Evolutionary conservation across 306 rosid genomes (phyloP), one percentile per base, ranked within the genome.

Genomic region (Neltuma alba): DNA sequence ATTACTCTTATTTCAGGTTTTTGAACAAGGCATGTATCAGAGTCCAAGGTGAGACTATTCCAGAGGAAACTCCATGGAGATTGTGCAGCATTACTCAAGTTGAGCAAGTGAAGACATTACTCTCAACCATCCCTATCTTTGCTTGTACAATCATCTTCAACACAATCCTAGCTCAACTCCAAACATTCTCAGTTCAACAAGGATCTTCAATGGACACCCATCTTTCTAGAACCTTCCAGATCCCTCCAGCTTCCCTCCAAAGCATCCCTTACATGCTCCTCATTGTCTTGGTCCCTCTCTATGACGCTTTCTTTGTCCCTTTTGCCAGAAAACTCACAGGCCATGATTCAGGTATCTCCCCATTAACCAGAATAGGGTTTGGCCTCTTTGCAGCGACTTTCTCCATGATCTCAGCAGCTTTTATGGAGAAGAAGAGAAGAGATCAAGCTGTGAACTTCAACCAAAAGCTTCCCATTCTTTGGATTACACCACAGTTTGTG

Each of bases 211-310:
- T n/a, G n/a, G n/a, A n/a, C n/a, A n/a, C n/a, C n/a, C n/a, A n/a
- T n/a, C n/a, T n/a, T n/a, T n/a, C n/a, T n/a, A n/a, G n/a, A n/a
- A n/a, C n/a, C n/a, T n/a, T n/a, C n/a, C n/a, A 50, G 0, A 88
- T 94, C 76, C 98, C 98, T 11, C 97, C 98, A 0, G 98, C 98
- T 9, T 92, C 98, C 1, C 98, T 94, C 41, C 98, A 94, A 65
- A 34, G 94, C 74, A 92, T 94, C 64, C 98, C 97, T n/a, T 94
- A 91, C 89, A 83, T 92, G 31, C 70, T 94, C 81, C 97, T 94
- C 86, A 88, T 94, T 69, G 72, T n/a, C n/a, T n/a, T n/a, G n/a
- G n/a, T n/a, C n/a, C n/a, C n/a, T n/a, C n/a, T n/a, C n/a, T n/a
- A n/a, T n/a, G n/a, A n/a, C n/a, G n/a, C n/a, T n/a, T n/a, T n/a